Percentiles rank a stretch among this genome's conserved stretches.
phyloP scores from a whole-genome alignment of 495 filamentous ascomycete genomes.

The Cenococcum geophilum region DNA sequence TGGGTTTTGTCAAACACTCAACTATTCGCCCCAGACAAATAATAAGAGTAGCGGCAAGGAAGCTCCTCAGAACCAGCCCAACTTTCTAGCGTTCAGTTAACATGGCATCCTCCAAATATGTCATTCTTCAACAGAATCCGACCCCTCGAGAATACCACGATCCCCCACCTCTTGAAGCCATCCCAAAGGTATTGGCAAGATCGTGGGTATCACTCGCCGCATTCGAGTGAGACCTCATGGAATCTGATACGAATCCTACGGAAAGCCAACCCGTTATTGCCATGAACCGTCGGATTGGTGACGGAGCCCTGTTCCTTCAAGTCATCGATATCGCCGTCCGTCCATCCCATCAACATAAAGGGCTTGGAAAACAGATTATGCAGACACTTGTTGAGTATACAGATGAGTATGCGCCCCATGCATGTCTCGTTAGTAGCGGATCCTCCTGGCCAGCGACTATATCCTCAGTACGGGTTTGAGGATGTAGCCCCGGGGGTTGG shows the following conservation, averaged over 20 bases:
- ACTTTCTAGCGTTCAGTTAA: neutral
- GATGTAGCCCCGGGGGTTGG: conserved; percentile 27
- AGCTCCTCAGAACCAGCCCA: too few species aligned
- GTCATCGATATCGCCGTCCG: conserved; percentile 49
- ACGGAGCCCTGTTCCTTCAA: conserved; percentile 51
- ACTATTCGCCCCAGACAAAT: too few species aligned
- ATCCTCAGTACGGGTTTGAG: too few species aligned
- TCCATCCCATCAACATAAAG: conserved; percentile 46
- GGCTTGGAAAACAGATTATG: conserved; percentile 46
- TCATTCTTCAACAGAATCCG: conserved; percentile 14
- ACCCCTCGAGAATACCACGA: conserved; percentile 37
- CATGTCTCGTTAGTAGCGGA: too few species aligned
- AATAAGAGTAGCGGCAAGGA: too few species aligned
- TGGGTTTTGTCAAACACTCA: too few species aligned
- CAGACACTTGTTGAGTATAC: too few species aligned
- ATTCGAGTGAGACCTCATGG: conserved; percentile 24
- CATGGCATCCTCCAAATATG: conserved; percentile 15
- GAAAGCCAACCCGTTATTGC: conserved; percentile 33
- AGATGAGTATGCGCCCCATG: too few species aligned
- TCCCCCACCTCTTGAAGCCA: conserved; percentile 40
- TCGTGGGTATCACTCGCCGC: conserved; percentile 45
- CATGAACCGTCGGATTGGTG: conserved; percentile 50
- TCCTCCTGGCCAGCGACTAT: too few species aligned
- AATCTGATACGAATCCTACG: conserved; percentile 5
- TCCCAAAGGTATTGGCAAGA: conserved; percentile 35